These are phyloP conservation scores for Entophlyctis luteolus DNA, from an alignment of 192 early-diverging fungal species.

Conservation along the genomic window DNA sequence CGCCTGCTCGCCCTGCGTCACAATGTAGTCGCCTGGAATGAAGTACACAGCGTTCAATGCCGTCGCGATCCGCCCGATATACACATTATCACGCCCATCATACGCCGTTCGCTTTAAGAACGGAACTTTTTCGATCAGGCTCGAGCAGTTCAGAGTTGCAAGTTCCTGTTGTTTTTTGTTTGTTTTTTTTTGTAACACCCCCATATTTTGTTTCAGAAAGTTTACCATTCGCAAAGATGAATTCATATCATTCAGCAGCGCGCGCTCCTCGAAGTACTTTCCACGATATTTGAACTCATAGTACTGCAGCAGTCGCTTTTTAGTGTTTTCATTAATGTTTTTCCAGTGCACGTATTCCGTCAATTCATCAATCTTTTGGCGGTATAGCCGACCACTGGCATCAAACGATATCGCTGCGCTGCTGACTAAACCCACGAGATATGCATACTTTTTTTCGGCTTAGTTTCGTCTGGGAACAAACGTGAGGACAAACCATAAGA, in stretches of 20 bases:
- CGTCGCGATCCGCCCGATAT: constrained; percentile 23
- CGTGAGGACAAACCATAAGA: constrained; percentile 13
- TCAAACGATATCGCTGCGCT: constrained; percentile 4
- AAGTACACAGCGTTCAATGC: constrained; percentile 22
- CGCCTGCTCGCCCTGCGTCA: constrained; percentile 28
- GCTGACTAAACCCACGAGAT: constrained; percentile 16
- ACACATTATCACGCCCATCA: constrained; percentile 31
- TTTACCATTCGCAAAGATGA: constrained; percentile 12
- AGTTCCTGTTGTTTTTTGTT: constrained; percentile 23
- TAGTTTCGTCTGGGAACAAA: background rate
- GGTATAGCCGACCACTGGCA: constrained; percentile 11
- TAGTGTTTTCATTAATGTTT: background rate
- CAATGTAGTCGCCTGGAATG: constrained; percentile 21
- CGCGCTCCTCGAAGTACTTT: constrained; percentile 28
- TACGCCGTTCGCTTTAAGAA: constrained; percentile 21
- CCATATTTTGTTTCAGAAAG: background rate
- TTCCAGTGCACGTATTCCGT: constrained; percentile 30
- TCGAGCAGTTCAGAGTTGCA: constrained; percentile 24
- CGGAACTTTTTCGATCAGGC: constrained; percentile 33
- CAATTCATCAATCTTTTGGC: constrained; percentile 35
- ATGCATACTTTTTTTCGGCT: too few species aligned
- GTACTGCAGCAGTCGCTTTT: constrained; percentile 21
- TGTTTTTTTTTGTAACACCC: background rate
- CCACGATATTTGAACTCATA: constrained; percentile 34
- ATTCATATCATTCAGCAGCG: constrained; percentile 24